These are phyloP conservation scores for Vanderwaltozyma polyspora DNA, from an alignment of 805 yeast species.

Conservation along the genomic window DNA sequence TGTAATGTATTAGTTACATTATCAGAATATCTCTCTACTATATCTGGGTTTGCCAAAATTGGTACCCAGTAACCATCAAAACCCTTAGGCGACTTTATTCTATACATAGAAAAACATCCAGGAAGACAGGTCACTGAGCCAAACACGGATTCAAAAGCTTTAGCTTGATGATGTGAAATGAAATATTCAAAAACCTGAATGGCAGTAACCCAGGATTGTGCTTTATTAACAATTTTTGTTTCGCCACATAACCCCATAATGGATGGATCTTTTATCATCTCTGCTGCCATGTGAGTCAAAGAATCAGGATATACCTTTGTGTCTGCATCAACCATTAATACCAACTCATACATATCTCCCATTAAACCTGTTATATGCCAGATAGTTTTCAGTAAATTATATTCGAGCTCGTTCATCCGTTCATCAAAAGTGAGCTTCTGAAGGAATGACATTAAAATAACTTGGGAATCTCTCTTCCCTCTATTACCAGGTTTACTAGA, in stretches of 20 bases:
- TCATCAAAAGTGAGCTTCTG: constrained; percentile 84
- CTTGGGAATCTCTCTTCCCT: constrained; percentile 93
- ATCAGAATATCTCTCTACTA: constrained; percentile 83
- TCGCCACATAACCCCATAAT: constrained; percentile 95
- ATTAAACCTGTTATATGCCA: constrained; percentile 79
- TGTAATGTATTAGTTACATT: constrained; percentile 76
- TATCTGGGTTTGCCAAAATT: constrained; percentile 81
- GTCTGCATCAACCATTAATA: constrained; percentile 92
- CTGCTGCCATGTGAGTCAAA: constrained; percentile 79
- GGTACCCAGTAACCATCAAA: constrained; percentile 82
- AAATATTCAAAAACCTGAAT: constrained; percentile 91
- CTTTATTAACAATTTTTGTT: constrained; percentile 78
- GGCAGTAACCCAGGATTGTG: constrained; percentile 78
- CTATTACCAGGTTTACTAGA: constrained; percentile 80
- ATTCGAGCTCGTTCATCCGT: constrained; percentile 86
- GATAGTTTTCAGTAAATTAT: constrained; percentile 58
- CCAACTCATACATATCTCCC: constrained; percentile 70
- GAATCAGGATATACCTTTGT: constrained; percentile 81
- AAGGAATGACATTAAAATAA: constrained; percentile 79
- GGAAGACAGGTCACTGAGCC: constrained; percentile 94
- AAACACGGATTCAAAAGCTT: constrained; percentile 86
- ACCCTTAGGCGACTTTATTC: constrained; percentile 84
- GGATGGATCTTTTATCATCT: constrained; percentile 75
- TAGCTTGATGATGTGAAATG: constrained; percentile 87
- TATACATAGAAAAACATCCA: constrained; percentile 87